Base-by-base conservation (phyloP, 202 grass and related monocot genomes). In the Carex sylvatica region DNA sequence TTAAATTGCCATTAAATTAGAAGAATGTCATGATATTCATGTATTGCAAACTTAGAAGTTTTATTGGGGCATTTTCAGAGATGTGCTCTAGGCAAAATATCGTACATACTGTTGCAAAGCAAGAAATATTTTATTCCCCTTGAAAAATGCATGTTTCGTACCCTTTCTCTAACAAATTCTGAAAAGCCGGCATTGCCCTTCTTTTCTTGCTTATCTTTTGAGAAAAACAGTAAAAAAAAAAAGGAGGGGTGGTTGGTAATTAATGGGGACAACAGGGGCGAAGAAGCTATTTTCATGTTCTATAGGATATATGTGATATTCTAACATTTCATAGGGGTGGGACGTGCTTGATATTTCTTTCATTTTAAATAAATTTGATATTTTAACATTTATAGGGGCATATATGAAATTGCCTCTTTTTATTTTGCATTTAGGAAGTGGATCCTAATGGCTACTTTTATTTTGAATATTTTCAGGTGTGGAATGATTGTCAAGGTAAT, bases 401-500 rank as follows among this genome's bases (percentile, higher is more conserved):
- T 81, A 55, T 9, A 55, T 9, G 9, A 59, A 22, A 44, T 11
- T 15, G n/a, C 12, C 5, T 88, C 4, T 6, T 54, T 19, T 13
- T 49, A 73, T 72, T 12, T 9, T 31, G 6, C 3, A 11, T 46
- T 83, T 65, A 79, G 6, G 46, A 6, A 54, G 54, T 18, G 20
- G 72, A 62, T 18, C 62, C 84, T 35, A 88, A 74, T 56, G 31
- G 78, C 31, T n/a, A 53, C 18, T 79, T 79, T 4, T 0, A 84
- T 62, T 62, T 73, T 53, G 68, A 54, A 11, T 31, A 86, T 83
- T 83, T 94, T 40, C 59, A 98, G 92, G 79, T 91, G 92, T 19
- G 90, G 88, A 42, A 98, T 91, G 92, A 91, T 98, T 78, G 92
- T 93, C 1, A 94, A 91, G 92, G 95, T 97, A 84, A 46, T 80